Evolutionary conservation across 768 basidiomycete genomes (phyloP), one percentile per base, ranked within the genome.

Genomic region (Pleurotus cornucopiae): DNA sequence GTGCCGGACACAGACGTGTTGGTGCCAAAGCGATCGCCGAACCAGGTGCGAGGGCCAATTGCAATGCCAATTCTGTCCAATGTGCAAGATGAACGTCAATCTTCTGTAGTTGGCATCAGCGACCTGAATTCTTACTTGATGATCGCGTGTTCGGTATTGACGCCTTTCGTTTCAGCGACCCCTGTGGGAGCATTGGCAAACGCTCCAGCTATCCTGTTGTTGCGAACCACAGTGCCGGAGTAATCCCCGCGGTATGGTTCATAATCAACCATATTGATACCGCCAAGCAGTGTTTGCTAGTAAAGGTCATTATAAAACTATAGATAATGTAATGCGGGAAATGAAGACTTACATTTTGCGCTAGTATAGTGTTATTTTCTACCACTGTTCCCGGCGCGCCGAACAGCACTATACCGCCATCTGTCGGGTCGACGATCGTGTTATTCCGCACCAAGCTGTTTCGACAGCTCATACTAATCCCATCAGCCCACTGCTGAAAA

Each of bases 401-500:
- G 61, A 92, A 91, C 0, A 92, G 58, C 0, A 90, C 88, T 46
- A 91, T 88, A 5, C 84, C 89, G 6, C 90, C 90, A 61, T 91
- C 90, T 0, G 90, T 91, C 6, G 90, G 78, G 55, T 82, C 83
- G 60, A 82, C 76, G 46, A 92, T 71, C 74, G 83, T 76, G 67
- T 91, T 92, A 59, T 86, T 83, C 59, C 76, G 79, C 30, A 91
- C 74, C 38, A 81, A 58, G 58, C 79, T 76, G 65, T 85, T 82
- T 58, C 68, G 71, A 65, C 89, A 92, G 59, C 82, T 82, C 52
- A 91, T 67, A 61, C 87, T 89, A 62, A 92, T 86, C 4, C 90
- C 90, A 64, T 91, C 90, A 1, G 90, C 88, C 90, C 90, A 92
- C 66, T 89, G 71, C 59, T 84, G 80, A 63, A 80, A 88, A 3